Evolutionary conservation across 2,329 filamentous ascomycete species (phyloP), one percentile per base, ranked within the genome.

Genomic region (Didymella pomorum): DNA sequence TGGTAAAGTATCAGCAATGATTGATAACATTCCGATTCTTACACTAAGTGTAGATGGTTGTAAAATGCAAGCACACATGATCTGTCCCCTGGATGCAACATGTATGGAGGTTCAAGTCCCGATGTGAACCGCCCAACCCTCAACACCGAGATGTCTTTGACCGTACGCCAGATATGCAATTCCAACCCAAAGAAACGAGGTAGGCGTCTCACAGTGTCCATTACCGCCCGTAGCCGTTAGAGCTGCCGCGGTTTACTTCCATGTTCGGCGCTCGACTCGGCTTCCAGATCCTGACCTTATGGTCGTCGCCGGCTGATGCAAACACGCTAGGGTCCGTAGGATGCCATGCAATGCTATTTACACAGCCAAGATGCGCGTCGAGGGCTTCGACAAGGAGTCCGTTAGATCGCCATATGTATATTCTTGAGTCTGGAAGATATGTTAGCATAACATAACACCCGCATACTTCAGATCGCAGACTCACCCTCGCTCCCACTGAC

Each of bases 391-490:
- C 87, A 0, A 89, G 82, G 6, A 84, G 82, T 6, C 92, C 92
- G 33, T 90, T 89, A 76, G 92, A 95, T 75, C 97, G 91, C 92
- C 93, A 98, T 61, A 99, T 91, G 73, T 92, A 89, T 41, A 98
- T 85, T 55, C 85, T 83, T 2, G 86, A 86, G 76, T 89, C 87
- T 88, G 33, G 4, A 10, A 9, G 6, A 12, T 2, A n/a, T 18
- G 23, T 43, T 26, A 21, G 29, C n/a, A n/a, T n/a, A 10, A 21
- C 5, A 3, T 2, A 18, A 44, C 26, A 42, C 44, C 16, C 37
- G 25, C 4, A 18, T 2, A 8, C 18, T 42, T 23, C 39, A 26
- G 14, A 16, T 7, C 5, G 10, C 23, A 10, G 20, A 64, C 81
- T 70, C 80, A 93, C 92, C 90, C 84, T 97, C 93, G 70, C 93